Percentiles rank a stretch among this genome's conserved stretches.
Evolutionary conservation across 805 yeast genomes (phyloP).

Genomic region (Saturnispora sekii): DNA sequence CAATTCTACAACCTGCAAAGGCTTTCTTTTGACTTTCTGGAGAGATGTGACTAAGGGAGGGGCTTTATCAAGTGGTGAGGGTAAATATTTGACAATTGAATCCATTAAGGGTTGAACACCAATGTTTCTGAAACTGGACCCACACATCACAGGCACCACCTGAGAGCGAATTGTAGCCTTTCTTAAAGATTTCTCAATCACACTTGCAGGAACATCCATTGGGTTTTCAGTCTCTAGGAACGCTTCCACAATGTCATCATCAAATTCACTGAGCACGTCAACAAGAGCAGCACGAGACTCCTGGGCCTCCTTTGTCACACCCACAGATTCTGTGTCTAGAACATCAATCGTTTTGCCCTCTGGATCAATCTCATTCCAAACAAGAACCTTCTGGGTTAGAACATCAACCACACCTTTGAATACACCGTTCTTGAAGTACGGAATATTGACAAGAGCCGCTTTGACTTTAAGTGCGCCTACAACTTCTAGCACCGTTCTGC

Average conservation of each 20-base stretch:
- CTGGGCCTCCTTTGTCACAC: conserved; percentile 37
- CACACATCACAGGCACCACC: conserved; percentile 79
- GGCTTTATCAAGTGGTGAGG: conserved; percentile 63
- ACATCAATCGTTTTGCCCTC: conserved; percentile 44
- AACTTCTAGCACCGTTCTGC: conserved; percentile 80
- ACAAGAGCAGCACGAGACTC: conserved; percentile 65
- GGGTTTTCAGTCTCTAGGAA: conserved; percentile 72
- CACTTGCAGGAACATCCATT: conserved; percentile 45
- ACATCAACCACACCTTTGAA: conserved; percentile 76
- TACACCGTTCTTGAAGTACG: conserved; percentile 44
- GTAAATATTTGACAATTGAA: conserved; percentile 67
- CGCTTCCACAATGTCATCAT: conserved; percentile 67
- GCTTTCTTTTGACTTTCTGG: conserved; percentile 15
- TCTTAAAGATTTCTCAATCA: conserved; percentile 53
- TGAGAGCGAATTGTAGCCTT: conserved; percentile 47
- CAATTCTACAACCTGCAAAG: conserved; percentile 6
- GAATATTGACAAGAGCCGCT: conserved; percentile 67
- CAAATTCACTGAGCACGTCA: conserved; percentile 76
- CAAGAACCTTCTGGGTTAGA: conserved; percentile 46
- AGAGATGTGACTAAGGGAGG: conserved; percentile 40
- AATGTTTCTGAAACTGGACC: conserved; percentile 83
- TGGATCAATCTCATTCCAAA: conserved; percentile 33
- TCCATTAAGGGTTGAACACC: conserved; percentile 94
- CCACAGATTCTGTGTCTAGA: conserved; percentile 25
- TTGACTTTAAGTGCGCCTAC: conserved; percentile 65